Percentiles rank a stretch among this genome's conserved stretches.
Evolutionary conservation across 306 rosid species (phyloP).

Genomic region (Medicago truncatula): DNA sequence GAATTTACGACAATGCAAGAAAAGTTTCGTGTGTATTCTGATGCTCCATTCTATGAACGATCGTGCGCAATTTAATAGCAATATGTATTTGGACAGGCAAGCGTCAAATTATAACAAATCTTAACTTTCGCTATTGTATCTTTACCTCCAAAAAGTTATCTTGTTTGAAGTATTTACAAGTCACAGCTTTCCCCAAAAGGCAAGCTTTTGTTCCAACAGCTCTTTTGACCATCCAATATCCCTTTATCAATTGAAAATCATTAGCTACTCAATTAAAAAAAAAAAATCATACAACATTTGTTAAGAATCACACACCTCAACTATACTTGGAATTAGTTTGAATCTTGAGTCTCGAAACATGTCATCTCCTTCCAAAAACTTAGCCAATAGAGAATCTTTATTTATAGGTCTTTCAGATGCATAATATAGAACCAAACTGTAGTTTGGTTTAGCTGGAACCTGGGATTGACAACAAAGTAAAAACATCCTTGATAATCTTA

Average conservation of each 20-base stretch:
- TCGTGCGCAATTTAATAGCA: no score
- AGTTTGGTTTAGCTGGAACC: constrained; percentile 99
- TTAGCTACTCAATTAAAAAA: neutral
- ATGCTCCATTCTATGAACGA: no score
- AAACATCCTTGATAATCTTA: no score
- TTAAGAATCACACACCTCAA: constrained; percentile 64
- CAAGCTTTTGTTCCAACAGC: constrained; percentile 99
- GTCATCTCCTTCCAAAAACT: constrained; percentile 82
- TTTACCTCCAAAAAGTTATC: constrained; percentile 92
- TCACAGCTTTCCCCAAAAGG: constrained; percentile 89
- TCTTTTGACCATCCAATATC: constrained; percentile 99
- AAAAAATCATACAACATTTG: constrained; percentile 1
- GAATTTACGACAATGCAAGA: no score
- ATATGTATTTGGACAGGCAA: no score
- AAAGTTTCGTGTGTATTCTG: no score
- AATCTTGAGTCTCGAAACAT: constrained; percentile 80
- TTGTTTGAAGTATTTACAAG: constrained; percentile 80
- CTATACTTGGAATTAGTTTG: constrained; percentile 94
- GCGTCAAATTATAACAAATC: constrained; percentile 6
- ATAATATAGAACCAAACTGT: constrained; percentile 80
- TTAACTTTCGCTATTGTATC: constrained; percentile 24
- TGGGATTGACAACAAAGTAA: constrained; percentile 38
- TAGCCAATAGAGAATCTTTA: constrained; percentile 72
- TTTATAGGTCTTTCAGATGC: constrained; percentile 82
- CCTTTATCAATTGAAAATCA: constrained; percentile 59